These are phyloP conservation scores for Mycena alexandri DNA, from an alignment of 768 basidiomycete genomes.

Conservation along the genomic window DNA sequence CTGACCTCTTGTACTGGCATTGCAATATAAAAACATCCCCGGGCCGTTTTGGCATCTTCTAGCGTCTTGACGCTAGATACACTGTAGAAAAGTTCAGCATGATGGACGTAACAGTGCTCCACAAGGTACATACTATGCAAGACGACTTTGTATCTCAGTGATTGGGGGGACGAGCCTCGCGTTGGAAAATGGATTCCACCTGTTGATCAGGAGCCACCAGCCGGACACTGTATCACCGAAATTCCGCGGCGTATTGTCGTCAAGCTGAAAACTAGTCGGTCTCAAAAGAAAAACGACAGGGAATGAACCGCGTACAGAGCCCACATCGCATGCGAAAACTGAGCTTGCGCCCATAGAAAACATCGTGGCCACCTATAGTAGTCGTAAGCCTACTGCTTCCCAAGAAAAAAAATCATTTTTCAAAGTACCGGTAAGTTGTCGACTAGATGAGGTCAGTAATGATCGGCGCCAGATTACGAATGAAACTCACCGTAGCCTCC, in stretches of 20 bases:
- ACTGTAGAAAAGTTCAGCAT: slow-evolving; percentile 54
- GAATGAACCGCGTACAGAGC: slow-evolving; percentile 69
- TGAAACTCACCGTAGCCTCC: slow-evolving; percentile 80
- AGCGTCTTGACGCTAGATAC: slow-evolving; percentile 96
- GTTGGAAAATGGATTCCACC: slow-evolving; percentile 92
- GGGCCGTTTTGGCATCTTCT: slow-evolving; percentile 93
- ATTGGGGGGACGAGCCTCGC: slow-evolving; percentile 85
- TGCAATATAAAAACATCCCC: slow-evolving; percentile 90
- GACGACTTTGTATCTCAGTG: slow-evolving; percentile 92
- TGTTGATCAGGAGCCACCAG: slow-evolving; percentile 94
- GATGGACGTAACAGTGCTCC: not conserved
- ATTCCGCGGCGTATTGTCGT: slow-evolving; percentile 94
- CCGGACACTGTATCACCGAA: slow-evolving; percentile 97
- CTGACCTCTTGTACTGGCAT: slow-evolving; percentile 95
- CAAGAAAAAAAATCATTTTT: slow-evolving; percentile 34
- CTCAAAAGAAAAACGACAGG: not conserved
- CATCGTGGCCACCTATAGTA: slow-evolving; percentile 86
- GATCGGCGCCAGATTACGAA: not conserved
- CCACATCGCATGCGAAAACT: slow-evolving; percentile 95
- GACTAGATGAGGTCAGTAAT: slow-evolving; percentile 58
- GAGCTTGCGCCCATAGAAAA: slow-evolving; percentile 90
- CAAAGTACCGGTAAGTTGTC: slow-evolving; percentile 88
- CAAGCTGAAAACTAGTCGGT: slow-evolving; percentile 63
- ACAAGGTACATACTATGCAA: slow-evolving; percentile 86
- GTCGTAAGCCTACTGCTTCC: slow-evolving; percentile 14